phyloP scores from a whole-genome alignment of 2,329 filamentous ascomycete species.

The Verticillium nubilum region DNA sequence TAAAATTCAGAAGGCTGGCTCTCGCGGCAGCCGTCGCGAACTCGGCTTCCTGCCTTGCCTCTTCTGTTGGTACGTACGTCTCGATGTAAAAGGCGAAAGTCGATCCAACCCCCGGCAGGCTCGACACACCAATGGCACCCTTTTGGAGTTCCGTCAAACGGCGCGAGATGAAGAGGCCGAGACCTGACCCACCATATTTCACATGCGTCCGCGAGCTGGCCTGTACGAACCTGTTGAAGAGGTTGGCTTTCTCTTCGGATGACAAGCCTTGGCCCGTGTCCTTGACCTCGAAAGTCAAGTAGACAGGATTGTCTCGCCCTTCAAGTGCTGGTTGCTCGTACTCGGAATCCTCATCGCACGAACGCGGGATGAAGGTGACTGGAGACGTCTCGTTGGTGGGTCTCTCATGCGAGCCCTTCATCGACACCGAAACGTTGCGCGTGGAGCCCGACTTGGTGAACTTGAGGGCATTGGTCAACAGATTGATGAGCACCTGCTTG shows the following conservation, averaged over 20 bases:
- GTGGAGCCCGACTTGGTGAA: constrained; percentile 63
- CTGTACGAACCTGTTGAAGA: constrained; percentile 77
- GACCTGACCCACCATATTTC: constrained; percentile 72
- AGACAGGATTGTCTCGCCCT: constrained; percentile 43
- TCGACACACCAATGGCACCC: constrained; percentile 71
- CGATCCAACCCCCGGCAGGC: constrained; percentile 63
- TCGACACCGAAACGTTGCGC: constrained; percentile 45
- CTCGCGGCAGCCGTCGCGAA: constrained; percentile 24
- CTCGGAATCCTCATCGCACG: constrained; percentile 36
- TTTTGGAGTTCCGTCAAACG: constrained; percentile 77
- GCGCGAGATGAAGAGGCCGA: constrained; percentile 74
- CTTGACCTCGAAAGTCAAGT: constrained; percentile 66
- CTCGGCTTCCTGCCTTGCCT: constrained; percentile 33
- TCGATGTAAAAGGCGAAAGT: constrained; percentile 73
- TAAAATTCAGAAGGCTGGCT: not conserved
- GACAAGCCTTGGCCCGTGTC: constrained; percentile 74
- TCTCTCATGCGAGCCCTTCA: constrained; percentile 36
- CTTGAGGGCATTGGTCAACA: constrained; percentile 77
- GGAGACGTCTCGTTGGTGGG: constrained; percentile 34
- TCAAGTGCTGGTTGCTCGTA: constrained; percentile 26
- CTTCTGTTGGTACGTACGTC: constrained; percentile 38
- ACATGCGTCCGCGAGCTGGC: constrained; percentile 71
- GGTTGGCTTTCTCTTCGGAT: constrained; percentile 63
- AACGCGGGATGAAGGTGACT: constrained; percentile 59
- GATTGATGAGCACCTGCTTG: constrained; percentile 73